Evolutionary conservation across 768 basidiomycete genomes (phyloP), one percentile per base, ranked within the genome.

Genomic region (Suillus alpinus): DNA sequence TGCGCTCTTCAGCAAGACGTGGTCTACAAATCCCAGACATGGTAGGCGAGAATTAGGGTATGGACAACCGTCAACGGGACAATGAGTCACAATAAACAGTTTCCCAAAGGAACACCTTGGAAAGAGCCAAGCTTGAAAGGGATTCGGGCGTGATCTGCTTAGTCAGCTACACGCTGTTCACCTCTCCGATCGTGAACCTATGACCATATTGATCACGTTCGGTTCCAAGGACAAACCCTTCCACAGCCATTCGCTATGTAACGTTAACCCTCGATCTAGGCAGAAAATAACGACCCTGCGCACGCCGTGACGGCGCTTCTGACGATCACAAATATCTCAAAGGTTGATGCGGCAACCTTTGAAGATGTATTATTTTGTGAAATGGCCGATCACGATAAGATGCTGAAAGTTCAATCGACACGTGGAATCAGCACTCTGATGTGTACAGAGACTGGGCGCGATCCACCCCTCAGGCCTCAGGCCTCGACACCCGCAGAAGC

Each of bases 1-100:
- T 99, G 70, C 97, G 87, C 76, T 99, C 97, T 76, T 98, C 97
- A 32, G 94, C 86, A 16, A 99, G 82, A 69, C 97, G 89, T 39
- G 91, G 87, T 74, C 94, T 86, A 74, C 94, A 95, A 65, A 98
- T 96, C 62, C 94, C 94, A 57, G 93, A 89, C 93, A 94, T 93
- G 51, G 41, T 47, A 37, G 32, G 31, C 34, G 53, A 53, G 18
- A 36, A 31, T 34, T 55, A 55, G 1, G 16, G 36, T 55, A 39
- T 39, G 23, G 10, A 40, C 37, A 55, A 26, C 16, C 53, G 53
- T 55, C 53, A 37, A 29, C 16, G 23, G 23, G 37, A 53, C 36
- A 37, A 37, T 51, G 50, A 47, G 26, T 29, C 46, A 26, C 46
- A 29, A 47, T 32, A n/a, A 50, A 50, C 49, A 50, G 31, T n/a